Conservation (phyloP, 164 flowering plant species). For the Vitis labrusca region DNA sequence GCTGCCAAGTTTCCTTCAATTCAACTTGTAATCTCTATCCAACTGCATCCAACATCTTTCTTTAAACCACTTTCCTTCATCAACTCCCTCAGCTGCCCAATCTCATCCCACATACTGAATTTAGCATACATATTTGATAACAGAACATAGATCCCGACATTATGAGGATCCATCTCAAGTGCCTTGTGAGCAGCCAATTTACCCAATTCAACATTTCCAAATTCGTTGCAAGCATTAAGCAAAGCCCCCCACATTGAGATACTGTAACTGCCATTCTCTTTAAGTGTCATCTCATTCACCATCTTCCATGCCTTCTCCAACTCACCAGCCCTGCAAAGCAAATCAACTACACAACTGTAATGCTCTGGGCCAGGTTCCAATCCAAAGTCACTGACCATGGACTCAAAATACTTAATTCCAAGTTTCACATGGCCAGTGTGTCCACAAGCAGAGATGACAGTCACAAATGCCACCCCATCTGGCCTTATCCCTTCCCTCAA, state of each 20-base stretch:
- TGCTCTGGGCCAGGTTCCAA: constrained; percentile 60
- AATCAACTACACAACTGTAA: constrained; percentile 68
- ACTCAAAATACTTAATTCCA: constrained; percentile 58
- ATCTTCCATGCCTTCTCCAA: constrained; percentile 69
- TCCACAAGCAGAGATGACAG: constrained; percentile 72
- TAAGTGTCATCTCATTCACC: constrained; percentile 38
- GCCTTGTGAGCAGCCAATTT: constrained; percentile 64
- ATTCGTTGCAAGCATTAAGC: constrained; percentile 57
- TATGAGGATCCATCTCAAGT: constrained; percentile 62
- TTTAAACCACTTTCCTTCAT: constrained; percentile 54
- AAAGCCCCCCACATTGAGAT: constrained; percentile 73
- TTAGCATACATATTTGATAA: constrained; percentile 69
- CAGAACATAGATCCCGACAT: constrained; percentile 56
- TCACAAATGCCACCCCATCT: constrained; percentile 60
- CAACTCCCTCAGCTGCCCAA: constrained; percentile 49
- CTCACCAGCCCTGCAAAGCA: constrained; percentile 77
- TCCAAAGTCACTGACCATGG: constrained; percentile 50
- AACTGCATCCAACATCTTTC: constrained; percentile 58
- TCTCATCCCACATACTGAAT: constrained; percentile 67
- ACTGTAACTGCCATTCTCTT: constrained; percentile 21
- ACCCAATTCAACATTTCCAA: constrained; percentile 59
- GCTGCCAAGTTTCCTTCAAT: background rate
- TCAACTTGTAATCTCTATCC: constrained; percentile 34
- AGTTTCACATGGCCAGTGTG: constrained; percentile 62
- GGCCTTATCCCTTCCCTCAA: constrained; percentile 50